Evolutionary conservation across 768 basidiomycete genomes (phyloP).

Genomic region (Suillus ampliporus): DNA sequence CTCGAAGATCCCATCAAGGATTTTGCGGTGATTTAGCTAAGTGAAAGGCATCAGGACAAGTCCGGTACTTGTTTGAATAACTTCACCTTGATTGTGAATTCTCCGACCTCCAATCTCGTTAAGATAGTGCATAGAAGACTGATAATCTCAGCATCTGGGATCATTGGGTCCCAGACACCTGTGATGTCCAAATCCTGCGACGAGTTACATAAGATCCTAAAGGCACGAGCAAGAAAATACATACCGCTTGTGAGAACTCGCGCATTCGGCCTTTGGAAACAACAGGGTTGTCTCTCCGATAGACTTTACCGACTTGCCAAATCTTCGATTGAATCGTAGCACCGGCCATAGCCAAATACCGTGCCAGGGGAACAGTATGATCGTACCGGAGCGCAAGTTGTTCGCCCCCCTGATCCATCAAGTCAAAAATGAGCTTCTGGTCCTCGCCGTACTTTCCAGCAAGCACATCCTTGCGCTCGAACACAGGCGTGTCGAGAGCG

Average conservation of each 20-base stretch:
- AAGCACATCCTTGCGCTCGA: slow-evolving; percentile 95
- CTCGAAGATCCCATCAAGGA: slow-evolving; percentile 96
- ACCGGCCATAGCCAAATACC: slow-evolving; percentile 96
- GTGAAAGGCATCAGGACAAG: slow-evolving; percentile 11
- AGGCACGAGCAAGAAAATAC: slow-evolving; percentile 26
- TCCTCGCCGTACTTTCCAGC: slow-evolving; percentile 99
- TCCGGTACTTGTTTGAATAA: not conserved
- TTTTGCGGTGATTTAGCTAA: slow-evolving; percentile 94
- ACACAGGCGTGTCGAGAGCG: slow-evolving; percentile 97
- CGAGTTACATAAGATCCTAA: not conserved
- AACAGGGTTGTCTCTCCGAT: slow-evolving; percentile 93
- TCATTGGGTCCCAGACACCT: slow-evolving; percentile 94
- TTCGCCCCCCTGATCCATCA: slow-evolving; percentile 97
- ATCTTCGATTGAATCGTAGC: slow-evolving; percentile 81
- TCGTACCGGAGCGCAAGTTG: slow-evolving; percentile 94
- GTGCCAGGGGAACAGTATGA: slow-evolving; percentile 94
- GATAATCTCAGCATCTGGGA: slow-evolving; percentile 93
- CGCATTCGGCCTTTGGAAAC: slow-evolving; percentile 99
- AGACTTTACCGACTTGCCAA: slow-evolving; percentile 99
- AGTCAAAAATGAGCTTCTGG: slow-evolving; percentile 95
- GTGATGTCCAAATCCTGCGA: slow-evolving; percentile 93
- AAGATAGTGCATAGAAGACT: slow-evolving; percentile 83
- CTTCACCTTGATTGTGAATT: slow-evolving; percentile 89
- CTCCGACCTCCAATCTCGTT: slow-evolving; percentile 85
- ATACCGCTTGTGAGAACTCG: slow-evolving; percentile 96